Evolutionary conservation across 1,284 basidiomycete species (phyloP).

Genomic region (Takashimella koratensis): DNA sequence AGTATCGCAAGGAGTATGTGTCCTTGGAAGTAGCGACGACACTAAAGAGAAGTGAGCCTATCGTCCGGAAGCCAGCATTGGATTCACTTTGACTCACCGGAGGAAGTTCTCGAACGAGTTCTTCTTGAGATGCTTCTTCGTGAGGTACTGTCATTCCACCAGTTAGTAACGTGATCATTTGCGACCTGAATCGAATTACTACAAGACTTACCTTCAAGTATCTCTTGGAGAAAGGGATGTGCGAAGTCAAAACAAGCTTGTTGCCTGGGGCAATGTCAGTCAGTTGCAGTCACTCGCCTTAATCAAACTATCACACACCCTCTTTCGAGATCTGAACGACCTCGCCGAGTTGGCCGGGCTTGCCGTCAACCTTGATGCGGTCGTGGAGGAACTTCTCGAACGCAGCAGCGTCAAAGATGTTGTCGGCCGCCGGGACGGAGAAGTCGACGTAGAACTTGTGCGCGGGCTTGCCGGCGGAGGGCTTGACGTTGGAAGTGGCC

Average conservation of each 20-base stretch:
- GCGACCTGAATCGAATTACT: no score
- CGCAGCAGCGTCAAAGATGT: slow-evolving; percentile 84
- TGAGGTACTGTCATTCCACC: slow-evolving; percentile 69
- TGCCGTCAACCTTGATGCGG: slow-evolving; percentile 74
- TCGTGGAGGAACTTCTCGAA: slow-evolving; percentile 94
- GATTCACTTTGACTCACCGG: slow-evolving; percentile 27
- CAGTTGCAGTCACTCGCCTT: no score
- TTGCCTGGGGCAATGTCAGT: slow-evolving; percentile 54
- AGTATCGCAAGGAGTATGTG: slow-evolving; percentile 85
- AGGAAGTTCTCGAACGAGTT: slow-evolving; percentile 50
- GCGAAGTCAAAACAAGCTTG: slow-evolving; percentile 75
- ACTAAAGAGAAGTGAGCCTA: slow-evolving; percentile 43
- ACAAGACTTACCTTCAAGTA: slow-evolving; percentile 53
- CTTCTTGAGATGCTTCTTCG: slow-evolving; percentile 88
- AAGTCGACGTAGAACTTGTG: slow-evolving; percentile 95
- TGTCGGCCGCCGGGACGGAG: slow-evolving; percentile 84
- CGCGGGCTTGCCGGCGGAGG: slow-evolving; percentile 59
- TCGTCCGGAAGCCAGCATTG: background rate
- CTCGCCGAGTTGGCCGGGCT: slow-evolving; percentile 78
- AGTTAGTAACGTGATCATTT: no score
- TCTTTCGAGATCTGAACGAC: slow-evolving; percentile 75
- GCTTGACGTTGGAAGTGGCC: slow-evolving; percentile 38
- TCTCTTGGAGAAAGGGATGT: slow-evolving; percentile 83
- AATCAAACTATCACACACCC: slow-evolving; percentile 55
- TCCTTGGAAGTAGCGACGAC: slow-evolving; percentile 88